Percentiles rank a stretch among this genome's conserved stretches.
Evolutionary conservation across 2,329 filamentous ascomycete species (phyloP).

Genomic region (Septoria petroselini): DNA sequence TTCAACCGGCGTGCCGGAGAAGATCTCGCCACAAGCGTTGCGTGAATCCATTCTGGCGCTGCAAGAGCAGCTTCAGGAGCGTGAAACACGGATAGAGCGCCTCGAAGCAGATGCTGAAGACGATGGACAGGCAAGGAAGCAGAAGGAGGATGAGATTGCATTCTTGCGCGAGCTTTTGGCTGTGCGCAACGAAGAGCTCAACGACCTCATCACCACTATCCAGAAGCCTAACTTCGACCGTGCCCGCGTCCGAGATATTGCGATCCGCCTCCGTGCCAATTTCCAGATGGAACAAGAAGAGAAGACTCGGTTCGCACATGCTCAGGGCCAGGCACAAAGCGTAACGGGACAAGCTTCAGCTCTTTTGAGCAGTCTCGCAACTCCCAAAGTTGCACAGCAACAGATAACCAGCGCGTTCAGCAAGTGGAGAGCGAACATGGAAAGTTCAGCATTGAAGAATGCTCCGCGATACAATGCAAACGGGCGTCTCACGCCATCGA

Average conservation of each 20-base stretch:
- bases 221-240: constrained; percentile 70
- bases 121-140: constrained; percentile 78
- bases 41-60: constrained; percentile 94
- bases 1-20: constrained; percentile 62
- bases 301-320: constrained; percentile 69
- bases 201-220: constrained; percentile 82
- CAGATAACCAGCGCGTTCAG: constrained; percentile 90
- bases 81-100: constrained; percentile 83
- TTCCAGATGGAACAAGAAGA: constrained; percentile 98
- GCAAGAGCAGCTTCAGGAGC: constrained; percentile 93
- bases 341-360: constrained; percentile 61
- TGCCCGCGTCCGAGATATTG: constrained; percentile 78
- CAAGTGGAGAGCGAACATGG: constrained; percentile 75
- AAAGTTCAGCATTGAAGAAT: constrained; percentile 38
- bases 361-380: constrained; percentile 70
- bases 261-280: constrained; percentile 88
- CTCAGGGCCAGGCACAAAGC: constrained; percentile 29
- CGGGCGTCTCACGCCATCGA: constrained; percentile 49
- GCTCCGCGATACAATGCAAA: constrained; percentile 47
- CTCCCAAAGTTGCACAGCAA: constrained; percentile 73
- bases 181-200: constrained; percentile 84
- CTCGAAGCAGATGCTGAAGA: constrained; percentile 76
- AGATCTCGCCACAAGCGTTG: constrained; percentile 89
- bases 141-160: constrained; percentile 87
- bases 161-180: constrained; percentile 93